Percentiles rank a stretch among this genome's conserved stretches.
phyloP scores from a whole-genome alignment of 2,329 filamentous ascomycete species.

The Coleophoma cylindrospora region DNA sequence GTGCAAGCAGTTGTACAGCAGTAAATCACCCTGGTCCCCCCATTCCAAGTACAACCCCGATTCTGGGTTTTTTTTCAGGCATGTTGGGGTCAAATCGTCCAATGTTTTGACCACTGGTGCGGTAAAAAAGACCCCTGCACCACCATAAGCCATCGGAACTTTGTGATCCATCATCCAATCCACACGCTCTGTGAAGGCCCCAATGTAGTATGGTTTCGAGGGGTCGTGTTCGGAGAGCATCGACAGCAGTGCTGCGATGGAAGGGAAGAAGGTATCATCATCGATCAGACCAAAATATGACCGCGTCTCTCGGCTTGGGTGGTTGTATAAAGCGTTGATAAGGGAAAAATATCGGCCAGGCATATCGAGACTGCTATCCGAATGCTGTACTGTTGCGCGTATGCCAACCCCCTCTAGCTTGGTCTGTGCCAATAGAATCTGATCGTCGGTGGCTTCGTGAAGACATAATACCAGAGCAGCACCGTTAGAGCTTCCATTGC shows the following conservation, averaged over 20 bases:
- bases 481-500: conserved; percentile 49
- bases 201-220: conserved; percentile 23
- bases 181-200: conserved; percentile 24
- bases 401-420: conserved; percentile 44
- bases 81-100: conserved; percentile 9
- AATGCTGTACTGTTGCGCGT: conserved; percentile 51
- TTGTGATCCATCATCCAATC: conserved; percentile 22
- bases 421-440: conserved; percentile 43
- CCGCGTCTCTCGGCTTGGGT: conserved; percentile 26
- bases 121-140: conserved; percentile 25
- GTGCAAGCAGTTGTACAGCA: conserved; percentile 25
- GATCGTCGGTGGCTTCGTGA: conserved; percentile 42
- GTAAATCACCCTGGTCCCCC: conserved; percentile 23
- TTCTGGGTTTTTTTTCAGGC: conserved; percentile 16
- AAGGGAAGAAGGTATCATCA: conserved; percentile 28
- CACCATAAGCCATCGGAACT: conserved; percentile 24
- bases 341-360: conserved; percentile 53
- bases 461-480: conserved; percentile 51
- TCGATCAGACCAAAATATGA: conserved; percentile 26
- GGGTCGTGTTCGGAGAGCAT: conserved; percentile 28
- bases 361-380: conserved; percentile 49
- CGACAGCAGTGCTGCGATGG: conserved; percentile 15
- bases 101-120: conserved; percentile 16
- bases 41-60: conserved; percentile 14
- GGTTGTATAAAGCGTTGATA: conserved; percentile 47